A percentile compares a stretch with the other conserved stretches of the same genome.
These are phyloP conservation scores for Hyaloscypha variabilis DNA, from an alignment of 495 filamentous ascomycete genomes.

Conservation along the genomic window DNA sequence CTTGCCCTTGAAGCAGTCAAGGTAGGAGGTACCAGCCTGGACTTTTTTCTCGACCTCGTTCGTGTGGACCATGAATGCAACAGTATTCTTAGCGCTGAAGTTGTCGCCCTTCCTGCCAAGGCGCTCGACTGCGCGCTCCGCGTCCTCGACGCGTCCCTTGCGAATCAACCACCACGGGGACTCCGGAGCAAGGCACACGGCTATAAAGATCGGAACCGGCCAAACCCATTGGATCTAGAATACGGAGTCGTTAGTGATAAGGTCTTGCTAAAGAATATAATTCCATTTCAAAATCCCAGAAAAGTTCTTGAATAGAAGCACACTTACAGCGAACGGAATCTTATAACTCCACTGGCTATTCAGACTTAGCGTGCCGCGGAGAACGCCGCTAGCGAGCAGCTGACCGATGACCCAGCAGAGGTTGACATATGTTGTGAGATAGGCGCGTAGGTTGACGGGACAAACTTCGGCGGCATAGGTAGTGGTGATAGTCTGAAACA, in stretches of 20 bases:
- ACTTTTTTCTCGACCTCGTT: constrained; percentile 64
- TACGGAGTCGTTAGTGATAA: constrained; percentile 16
- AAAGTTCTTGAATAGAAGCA: too few relatives aligned
- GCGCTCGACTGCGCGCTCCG: constrained; percentile 58
- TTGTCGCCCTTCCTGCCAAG: constrained; percentile 56
- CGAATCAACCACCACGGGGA: constrained; percentile 79
- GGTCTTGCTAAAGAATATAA: constrained; percentile 33
- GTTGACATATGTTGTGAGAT: constrained; percentile 71
- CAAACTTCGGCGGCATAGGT: constrained; percentile 74
- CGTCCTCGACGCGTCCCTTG: constrained; percentile 55
- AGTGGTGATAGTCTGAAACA: constrained; percentile 64
- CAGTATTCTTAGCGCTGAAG: constrained; percentile 64
- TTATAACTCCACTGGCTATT: constrained; percentile 65
- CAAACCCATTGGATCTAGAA: constrained; percentile 70
- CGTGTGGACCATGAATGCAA: constrained; percentile 74
- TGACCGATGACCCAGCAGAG: constrained; percentile 73
- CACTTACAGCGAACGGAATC: too few relatives aligned
- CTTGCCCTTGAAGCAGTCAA: constrained; percentile 70
- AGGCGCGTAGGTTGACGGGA: constrained; percentile 63
- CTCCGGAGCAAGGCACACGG: constrained; percentile 67
- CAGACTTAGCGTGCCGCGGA: constrained; percentile 53
- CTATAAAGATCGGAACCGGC: constrained; percentile 66
- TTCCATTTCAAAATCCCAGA: too few relatives aligned
- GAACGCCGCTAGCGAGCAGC: constrained; percentile 66
- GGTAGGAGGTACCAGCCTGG: constrained; percentile 57